Percentiles rank a stretch among this genome's conserved stretches.
These are phyloP conservation scores for Fusarium drepaniforme DNA, from an alignment of 2,329 filamentous ascomycete species.

Conservation along the genomic window DNA sequence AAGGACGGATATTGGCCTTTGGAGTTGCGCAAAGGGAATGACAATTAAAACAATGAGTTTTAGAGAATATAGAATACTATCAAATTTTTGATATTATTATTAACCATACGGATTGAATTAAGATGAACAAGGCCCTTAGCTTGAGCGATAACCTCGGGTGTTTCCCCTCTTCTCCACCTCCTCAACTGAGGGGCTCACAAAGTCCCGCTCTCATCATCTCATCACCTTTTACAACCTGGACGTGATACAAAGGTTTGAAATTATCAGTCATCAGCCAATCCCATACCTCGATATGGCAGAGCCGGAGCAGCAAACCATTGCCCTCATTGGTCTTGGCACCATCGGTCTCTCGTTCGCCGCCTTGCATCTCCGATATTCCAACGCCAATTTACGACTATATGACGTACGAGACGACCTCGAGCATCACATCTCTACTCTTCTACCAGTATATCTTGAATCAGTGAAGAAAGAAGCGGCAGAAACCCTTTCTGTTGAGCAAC, in stretches of 20 bases:
- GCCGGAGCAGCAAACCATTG: constrained; percentile 17
- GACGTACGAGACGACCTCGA: constrained; percentile 31
- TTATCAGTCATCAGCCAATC: background rate
- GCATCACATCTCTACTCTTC: constrained; percentile 20
- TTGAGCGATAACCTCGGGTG: constrained; percentile 16
- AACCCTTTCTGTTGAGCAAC: rapidly evolving
- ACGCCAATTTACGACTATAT: constrained; percentile 18
- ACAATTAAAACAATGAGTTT: background rate
- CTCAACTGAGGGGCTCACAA: background rate
- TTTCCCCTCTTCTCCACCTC: constrained; percentile 28
- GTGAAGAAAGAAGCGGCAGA: background rate
- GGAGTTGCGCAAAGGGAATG: too few relatives aligned
- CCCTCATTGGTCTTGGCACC: constrained; percentile 31
- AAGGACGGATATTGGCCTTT: background rate
- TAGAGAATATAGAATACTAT: background rate
- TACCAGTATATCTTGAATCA: constrained; percentile 23
- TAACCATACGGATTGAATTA: background rate
- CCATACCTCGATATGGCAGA: background rate
- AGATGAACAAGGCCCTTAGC: background rate
- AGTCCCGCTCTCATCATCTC: background rate
- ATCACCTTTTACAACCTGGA: background rate
- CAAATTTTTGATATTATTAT: background rate
- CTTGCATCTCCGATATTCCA: constrained; percentile 28
- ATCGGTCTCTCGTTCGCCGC: constrained; percentile 34
- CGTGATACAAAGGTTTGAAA: background rate